Conservation (phyloP, 257 asterid genomes). For the Penstemon davidsonii region DNA sequence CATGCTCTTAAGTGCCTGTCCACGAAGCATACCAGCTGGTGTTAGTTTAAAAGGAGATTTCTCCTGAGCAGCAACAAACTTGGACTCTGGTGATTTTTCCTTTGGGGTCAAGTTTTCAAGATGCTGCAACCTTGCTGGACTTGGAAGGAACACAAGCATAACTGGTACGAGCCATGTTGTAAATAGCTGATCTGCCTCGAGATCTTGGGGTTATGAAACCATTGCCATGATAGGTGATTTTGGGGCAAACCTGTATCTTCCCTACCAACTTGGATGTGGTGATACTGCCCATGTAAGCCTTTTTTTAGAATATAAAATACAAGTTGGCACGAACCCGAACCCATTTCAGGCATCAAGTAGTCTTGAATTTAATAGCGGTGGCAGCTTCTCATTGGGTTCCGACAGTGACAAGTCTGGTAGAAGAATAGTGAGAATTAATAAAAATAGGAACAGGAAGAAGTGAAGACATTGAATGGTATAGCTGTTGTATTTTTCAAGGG, state of each 20-base stretch:
- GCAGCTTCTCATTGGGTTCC: conserved; percentile 79
- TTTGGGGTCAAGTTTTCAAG: conserved; percentile 74
- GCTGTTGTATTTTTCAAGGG: conserved; percentile 13
- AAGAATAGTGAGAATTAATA: conserved; percentile 43
- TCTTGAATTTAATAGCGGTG: conserved; percentile 56
- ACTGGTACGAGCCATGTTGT: conserved; percentile 84
- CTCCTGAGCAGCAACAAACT: conserved; percentile 43
- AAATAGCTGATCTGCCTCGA: conserved; percentile 82
- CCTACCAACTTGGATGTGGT: conserved; percentile 51
- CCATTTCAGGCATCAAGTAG: conserved; percentile 55
- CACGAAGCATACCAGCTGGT: conserved; percentile 52
- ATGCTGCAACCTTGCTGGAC: conserved; percentile 78
- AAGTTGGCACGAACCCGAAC: conserved; percentile 34
- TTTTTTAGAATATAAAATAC: too few relatives aligned
- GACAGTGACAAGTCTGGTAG: conserved; percentile 61
- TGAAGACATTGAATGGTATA: conserved; percentile 26
- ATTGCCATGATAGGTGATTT: conserved; percentile 52
- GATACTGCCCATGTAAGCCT: conserved; percentile 87
- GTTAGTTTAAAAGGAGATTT: conserved; percentile 51
- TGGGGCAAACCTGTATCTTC: conserved; percentile 49
- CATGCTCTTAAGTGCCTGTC: conserved; percentile 59
- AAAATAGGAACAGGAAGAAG: conserved; percentile 59
- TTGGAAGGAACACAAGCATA: conserved; percentile 55
- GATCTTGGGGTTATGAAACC: conserved; percentile 70
- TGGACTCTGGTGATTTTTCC: conserved; percentile 63